Base-by-base conservation (phyloP, 805 yeast genomes). In the Starmerella powellii region DNA sequence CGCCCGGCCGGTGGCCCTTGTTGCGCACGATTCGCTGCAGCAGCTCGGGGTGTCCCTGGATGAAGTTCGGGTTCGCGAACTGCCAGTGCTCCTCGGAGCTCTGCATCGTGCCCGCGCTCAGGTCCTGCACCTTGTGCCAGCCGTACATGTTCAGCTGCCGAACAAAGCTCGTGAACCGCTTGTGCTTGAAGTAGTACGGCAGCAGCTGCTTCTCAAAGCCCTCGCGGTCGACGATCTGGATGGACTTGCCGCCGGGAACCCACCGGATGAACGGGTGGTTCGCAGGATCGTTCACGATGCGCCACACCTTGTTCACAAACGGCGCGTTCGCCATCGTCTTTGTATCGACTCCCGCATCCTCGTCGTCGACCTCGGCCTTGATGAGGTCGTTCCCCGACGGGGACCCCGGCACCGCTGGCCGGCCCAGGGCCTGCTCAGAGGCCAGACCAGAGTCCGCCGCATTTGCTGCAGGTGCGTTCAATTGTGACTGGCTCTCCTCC, bases 131-230 rank as follows among this genome's bases (percentile, higher is more conserved):
- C 63, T 91, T 91, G 65, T 87, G 97, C 95, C 96, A 91, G 10
- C 98, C 98, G 59, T 91, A 91, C 98, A 91, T 88, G 63, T 88
- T 88, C 55, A 88, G 69, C 59, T 88, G 98, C 48, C 98, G 75
- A 13, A 91, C 97, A 69, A 91, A 91, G 26, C 91, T 78, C 17
- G 97, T 93, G 63, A 91, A 87, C 59, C 91, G 88, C 47, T 83
- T 80, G 63, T 91, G 98, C 61, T 91, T 91, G 69, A 87, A 91
- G 64, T 85, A 91, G 56, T 78, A 78, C 4, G 99, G 98, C 48
- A 91, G 64, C 21, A 91, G 78, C 46, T 71, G 67, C 54, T 78
- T 82, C 71, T 86, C 91, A 56, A 91, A 88, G 47, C 62, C 62
- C 48, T 88, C 97, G 40, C 94, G 71, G 53, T 86, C 83, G 33